Conservation (phyloP, 2,329 filamentous ascomycete genomes). For the Fusarium marasasianum region DNA sequence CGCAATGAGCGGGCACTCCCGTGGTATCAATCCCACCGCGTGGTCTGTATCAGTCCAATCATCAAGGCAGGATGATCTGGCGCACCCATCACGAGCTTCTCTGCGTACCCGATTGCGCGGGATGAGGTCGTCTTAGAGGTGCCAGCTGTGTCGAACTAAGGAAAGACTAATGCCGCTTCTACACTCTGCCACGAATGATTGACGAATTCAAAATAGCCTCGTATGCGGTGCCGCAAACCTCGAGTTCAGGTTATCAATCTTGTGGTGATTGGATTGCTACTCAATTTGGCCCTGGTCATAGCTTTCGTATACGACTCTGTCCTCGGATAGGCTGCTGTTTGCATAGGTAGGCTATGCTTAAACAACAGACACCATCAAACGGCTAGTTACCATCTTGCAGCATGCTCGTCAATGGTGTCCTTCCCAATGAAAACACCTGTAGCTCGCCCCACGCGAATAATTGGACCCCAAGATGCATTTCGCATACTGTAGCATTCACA, state of each 20-base stretch:
- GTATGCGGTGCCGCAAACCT: constrained; percentile 11
- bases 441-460: constrained; percentile 23
- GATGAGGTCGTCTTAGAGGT: constrained; percentile 9
- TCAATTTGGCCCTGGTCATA: neutral
- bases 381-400: neutral
- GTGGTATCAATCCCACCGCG: constrained; percentile 31
- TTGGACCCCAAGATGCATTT: constrained; percentile 14
- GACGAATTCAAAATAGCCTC: constrained; percentile 12
- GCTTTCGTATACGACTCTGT: constrained; percentile 13
- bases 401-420: neutral
- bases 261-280: constrained; percentile 1
- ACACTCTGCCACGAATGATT: constrained; percentile 25
- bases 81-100: constrained; percentile 21
- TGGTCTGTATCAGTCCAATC: constrained; percentile 27
- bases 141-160: constrained; percentile 11
- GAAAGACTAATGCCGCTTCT: constrained; percentile 25
- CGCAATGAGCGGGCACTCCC: constrained; percentile 42
- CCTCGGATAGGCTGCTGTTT: neutral
- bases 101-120: constrained; percentile 13
- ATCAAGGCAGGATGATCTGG: constrained; percentile 30
- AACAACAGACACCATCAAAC: neutral
- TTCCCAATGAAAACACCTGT: neutral
- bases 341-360: constrained; percentile 20
- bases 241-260: neutral
- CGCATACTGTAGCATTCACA: constrained; percentile 15